Evolutionary conservation across 257 asterid species (phyloP).

Genomic region (Haberlea rhodopensis): DNA sequence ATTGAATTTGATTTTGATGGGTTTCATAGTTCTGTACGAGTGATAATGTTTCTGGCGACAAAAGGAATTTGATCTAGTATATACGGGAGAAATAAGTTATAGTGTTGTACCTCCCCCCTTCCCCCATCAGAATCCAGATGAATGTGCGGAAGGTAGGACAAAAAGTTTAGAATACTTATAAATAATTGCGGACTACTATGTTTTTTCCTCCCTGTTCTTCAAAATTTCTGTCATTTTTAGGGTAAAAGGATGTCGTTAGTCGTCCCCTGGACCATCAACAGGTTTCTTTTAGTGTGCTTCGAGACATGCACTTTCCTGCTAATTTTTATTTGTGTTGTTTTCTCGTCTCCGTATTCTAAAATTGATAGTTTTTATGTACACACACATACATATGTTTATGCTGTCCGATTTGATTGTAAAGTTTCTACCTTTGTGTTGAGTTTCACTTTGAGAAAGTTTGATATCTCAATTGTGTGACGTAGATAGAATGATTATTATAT

Average conservation of each 20-base stretch:
- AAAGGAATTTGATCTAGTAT: constrained; percentile 15
- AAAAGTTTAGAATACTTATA: not conserved
- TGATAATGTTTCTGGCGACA: not conserved
- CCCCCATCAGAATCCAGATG: not conserved
- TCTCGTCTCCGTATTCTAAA: not conserved
- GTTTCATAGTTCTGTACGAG: not conserved
- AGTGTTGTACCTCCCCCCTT: not conserved
- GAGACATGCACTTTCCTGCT: not conserved
- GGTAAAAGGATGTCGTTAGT: constrained; percentile 2
- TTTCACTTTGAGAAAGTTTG: constrained; percentile 5
- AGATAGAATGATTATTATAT: constrained; percentile 11
- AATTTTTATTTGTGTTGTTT: not conserved
- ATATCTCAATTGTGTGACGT: constrained; percentile 19
- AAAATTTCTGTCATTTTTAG: not conserved
- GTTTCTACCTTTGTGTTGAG: constrained; percentile 7
- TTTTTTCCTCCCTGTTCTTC: not conserved
- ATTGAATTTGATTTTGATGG: constrained; percentile 1
- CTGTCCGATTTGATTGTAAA: constrained; percentile 13
- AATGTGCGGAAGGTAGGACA: too few relatives aligned
- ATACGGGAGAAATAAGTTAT: not conserved
- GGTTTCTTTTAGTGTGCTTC: not conserved
- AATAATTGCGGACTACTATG: not conserved
- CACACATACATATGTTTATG: too few relatives aligned
- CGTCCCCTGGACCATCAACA: not conserved
- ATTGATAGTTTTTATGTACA: not conserved